Evolutionary conservation across 495 filamentous ascomycete genomes (phyloP).

Genomic region (Astrocystis sublimbata): DNA sequence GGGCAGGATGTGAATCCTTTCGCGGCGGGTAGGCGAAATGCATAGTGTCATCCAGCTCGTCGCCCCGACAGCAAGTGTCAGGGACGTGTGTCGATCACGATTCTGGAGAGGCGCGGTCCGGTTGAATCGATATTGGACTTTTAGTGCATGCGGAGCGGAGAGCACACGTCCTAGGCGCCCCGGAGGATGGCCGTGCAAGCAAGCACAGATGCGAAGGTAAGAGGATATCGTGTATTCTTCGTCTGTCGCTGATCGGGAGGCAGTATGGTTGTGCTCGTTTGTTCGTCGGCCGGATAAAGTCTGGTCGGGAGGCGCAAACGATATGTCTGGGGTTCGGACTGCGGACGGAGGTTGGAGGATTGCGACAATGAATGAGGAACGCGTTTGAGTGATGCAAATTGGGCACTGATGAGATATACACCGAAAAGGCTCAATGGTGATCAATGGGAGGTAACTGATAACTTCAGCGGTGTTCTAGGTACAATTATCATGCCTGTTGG

Average conservation of each 20-base stretch:
- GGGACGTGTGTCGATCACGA: not conserved
- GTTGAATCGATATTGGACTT: conserved; percentile 4
- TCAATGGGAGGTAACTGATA: not conserved
- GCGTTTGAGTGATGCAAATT: not conserved
- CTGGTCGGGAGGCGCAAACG: conserved; percentile 3
- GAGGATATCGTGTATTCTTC: not conserved
- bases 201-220: not conserved
- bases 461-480: not conserved
- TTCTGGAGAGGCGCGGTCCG: not conserved
- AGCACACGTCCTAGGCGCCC: not conserved
- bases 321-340: not conserved
- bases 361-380: not conserved
- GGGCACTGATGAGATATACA: not conserved
- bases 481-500: not conserved
- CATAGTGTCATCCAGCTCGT: conserved; percentile 55
- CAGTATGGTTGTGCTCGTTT: too few species aligned
- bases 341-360: not conserved
- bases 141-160: not conserved
- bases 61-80: conserved; percentile 5
- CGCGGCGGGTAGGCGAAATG: conserved; percentile 89
- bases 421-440: not conserved
- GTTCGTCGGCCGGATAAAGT: not conserved
- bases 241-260: not conserved
- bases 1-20: conserved; percentile 71
- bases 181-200: conserved; percentile 3